Base-by-base conservation (phyloP, 345 rosid genomes). In the Pelargonium nanum region DNA sequence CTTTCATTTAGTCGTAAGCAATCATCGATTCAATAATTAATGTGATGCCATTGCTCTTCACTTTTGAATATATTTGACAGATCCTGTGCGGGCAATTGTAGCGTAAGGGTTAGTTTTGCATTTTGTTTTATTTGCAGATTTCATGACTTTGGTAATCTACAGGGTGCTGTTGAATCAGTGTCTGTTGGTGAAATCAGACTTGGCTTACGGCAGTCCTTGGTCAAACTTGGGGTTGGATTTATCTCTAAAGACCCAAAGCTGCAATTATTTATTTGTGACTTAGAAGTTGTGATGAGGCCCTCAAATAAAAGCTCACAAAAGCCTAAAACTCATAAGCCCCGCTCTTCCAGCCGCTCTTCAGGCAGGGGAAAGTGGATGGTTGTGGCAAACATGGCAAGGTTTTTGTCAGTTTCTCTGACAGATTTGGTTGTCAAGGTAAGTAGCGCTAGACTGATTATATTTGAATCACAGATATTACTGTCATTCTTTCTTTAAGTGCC, bases 301-400 rank as follows among this genome's bases (percentile, higher is more conserved):
- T 78, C 96, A 58, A 76, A 56, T 62, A 81, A 70, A 78, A 80
- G 74, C 62, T 50, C 77, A 59, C 74, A 66, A 59, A 86, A 83
- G 74, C 34, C 77, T 32, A 89, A 76, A 76, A 70, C 70, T 62
- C 83, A 55, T 59, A 89, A 72, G 65, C 58, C 78, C 24, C 80
- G 87, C 26, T 12, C 73, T 20, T 69, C 55, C 2, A 21, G 45
- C 19, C 61, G 56, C 25, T 17, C 66, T 59, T 64, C 74, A 26
- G 90, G 99, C 72, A 69, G 89, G 74, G 99, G 96, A 68, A 89
- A 85, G 71, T 93, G 89, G 96, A 87, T 80, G 88, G 86, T 89
- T 72, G 79, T 83, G 56, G 99, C 99, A 68, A 89, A 83, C 61
- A 58, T 80, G 69, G 96, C 97, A 40, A 84, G 89, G 75, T 93